Conservation (phyloP, 768 basidiomycete genomes). For the Russula emetica region DNA sequence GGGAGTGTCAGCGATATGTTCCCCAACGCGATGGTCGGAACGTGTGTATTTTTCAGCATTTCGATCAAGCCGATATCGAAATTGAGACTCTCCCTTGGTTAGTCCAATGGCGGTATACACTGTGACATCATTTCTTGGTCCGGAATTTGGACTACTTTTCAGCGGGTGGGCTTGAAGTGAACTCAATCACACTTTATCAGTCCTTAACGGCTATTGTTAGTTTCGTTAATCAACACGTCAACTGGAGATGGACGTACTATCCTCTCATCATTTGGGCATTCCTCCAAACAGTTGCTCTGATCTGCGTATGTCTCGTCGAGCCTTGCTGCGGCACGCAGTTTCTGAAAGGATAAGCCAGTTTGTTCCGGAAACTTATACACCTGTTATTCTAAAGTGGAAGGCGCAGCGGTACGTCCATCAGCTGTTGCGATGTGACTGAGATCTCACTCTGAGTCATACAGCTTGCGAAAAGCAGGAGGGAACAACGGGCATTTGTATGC, state of each 20-base stretch:
- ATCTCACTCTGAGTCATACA: constrained; percentile 25
- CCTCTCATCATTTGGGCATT: constrained; percentile 69
- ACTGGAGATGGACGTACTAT: constrained; percentile 79
- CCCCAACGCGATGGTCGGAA: constrained; percentile 50
- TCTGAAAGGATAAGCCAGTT: constrained; percentile 38
- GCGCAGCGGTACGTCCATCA: constrained; percentile 43
- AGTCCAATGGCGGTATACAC: constrained; percentile 58
- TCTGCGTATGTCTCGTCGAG: constrained; percentile 40
- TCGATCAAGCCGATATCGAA: neutral
- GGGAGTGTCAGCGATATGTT: constrained; percentile 44
- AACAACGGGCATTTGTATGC: constrained; percentile 52
- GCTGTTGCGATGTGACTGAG: neutral
- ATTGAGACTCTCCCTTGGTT: neutral
- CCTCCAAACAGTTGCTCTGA: constrained; percentile 47
- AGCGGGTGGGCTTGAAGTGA: constrained; percentile 44
- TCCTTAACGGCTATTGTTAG: neutral
- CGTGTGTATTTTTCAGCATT: constrained; percentile 38
- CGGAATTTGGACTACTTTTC: constrained; percentile 53
- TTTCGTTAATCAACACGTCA: constrained; percentile 41
- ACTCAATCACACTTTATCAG: neutral
- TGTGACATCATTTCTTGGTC: constrained; percentile 51
- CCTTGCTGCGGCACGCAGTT: neutral
- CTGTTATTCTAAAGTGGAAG: constrained; percentile 57
- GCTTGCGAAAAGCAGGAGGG: constrained; percentile 53
- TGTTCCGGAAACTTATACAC: constrained; percentile 69